phyloP scores from a whole-genome alignment of 2,329 filamentous ascomycete species.

The Penicillium sp. region DNA sequence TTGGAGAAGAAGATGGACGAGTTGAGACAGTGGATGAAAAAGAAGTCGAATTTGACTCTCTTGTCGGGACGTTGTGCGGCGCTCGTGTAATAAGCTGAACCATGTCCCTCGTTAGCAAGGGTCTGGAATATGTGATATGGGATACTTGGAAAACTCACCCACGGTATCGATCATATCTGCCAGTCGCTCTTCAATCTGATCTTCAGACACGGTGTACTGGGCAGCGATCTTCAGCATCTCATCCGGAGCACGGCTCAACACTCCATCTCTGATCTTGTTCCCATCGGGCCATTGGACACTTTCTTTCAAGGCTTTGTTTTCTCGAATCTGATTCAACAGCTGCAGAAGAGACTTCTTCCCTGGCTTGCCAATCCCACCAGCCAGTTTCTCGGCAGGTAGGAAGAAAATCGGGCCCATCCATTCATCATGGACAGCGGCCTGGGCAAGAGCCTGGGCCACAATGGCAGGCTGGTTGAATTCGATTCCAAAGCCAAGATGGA shows the following conservation, averaged over 20 bases:
- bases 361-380: constrained; percentile 27
- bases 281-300: constrained; percentile 51
- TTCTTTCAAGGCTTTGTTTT: constrained; percentile 52
- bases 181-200: constrained; percentile 54
- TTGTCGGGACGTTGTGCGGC: constrained; percentile 62
- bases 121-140: too few species aligned
- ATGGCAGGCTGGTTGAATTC: constrained; percentile 79
- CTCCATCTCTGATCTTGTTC: constrained; percentile 65
- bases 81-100: constrained; percentile 49
- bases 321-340: constrained; percentile 57
- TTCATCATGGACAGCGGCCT: constrained; percentile 64
- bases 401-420: constrained; percentile 53
- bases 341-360: constrained; percentile 47
- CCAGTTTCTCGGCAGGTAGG: constrained; percentile 31
- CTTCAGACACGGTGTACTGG: constrained; percentile 53
- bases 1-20: constrained; percentile 65
- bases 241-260: constrained; percentile 58
- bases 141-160: constrained; percentile 36
- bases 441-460: constrained; percentile 72
- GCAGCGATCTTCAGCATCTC: constrained; percentile 59
- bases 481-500: constrained; percentile 78
- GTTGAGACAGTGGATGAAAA: constrained; percentile 72
- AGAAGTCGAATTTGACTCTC: constrained; percentile 74
- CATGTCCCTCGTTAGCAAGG: background rate
- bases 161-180: constrained; percentile 66